Base-by-base conservation (phyloP, 495 filamentous ascomycete species). In the Hyaloscypha variabilis region DNA sequence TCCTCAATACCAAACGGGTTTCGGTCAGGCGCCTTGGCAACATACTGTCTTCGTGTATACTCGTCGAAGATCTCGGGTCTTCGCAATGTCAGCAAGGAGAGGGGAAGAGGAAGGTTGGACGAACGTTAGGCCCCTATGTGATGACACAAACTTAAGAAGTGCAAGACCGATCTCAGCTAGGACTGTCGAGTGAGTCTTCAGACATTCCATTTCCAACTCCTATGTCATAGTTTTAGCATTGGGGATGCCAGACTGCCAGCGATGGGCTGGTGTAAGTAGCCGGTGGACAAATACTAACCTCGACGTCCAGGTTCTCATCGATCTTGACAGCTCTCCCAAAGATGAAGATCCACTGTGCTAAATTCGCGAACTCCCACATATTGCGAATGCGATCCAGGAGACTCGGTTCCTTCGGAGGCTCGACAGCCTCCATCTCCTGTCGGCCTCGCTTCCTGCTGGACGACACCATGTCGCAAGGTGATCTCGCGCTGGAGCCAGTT, bases 281-380 rank as follows among this genome's bases (percentile, higher is more conserved):
- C 36, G 50, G 23, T 8, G 36, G 52, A 30, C 13, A 64, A 67
- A 36, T 58, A 76, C 83, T 62, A 86, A 96, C 93, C 78, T 96
- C 93, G 65, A 97, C 90, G 67, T 90, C 90, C 58, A 96, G 79
- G 73, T 90, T 86, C 69, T 95, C 89, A 72, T 94, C 91, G 64
- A 97, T 90, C 77, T 94, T 96, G 76, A 96, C 88, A 51, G 89
- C 86, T 68, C 89, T 87, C 29, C 93, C 93, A 77, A 99, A 99
- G 60, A 93, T 84, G 70, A 87, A 87, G 60, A 97, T 90, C 79
- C 92, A 99, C 77, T 99, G 95, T 80, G 90, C 93, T 6, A 99
- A 82, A 73, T 92, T 93, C 54, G 95, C 91, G 77, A 99, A 97
- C 76, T 97, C 91, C 93, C 95, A 97, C 79, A 88, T 89, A 74